Evolutionary conservation across 176 grass and related monocot genomes (phyloP).

Genomic region (Hordeum vulgare): MorexV3_pseudomolecules_assembly NC_058519.1:604955401-604955900

Average conservation of each 20-base stretch:
- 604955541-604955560: background rate
- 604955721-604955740: background rate
- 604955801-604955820: background rate
- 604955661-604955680: background rate
- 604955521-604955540: conserved; percentile 16
- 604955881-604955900: background rate
- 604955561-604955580: background rate
- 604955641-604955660: background rate
- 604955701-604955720: background rate
- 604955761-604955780: background rate
- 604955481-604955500: background rate
- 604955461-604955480: background rate
- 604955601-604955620: background rate
- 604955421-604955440: background rate
- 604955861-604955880: background rate
- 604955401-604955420: background rate
- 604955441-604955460: conserved; percentile 6
- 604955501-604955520: conserved; percentile 2
- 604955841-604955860: conserved; percentile 1
- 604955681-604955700: background rate
- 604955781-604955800: conserved; percentile 1
- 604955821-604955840: conserved; percentile 16
- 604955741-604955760: background rate
- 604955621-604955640: background rate
- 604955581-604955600: background rate